Percentiles rank a stretch among this genome's conserved stretches.
These are phyloP conservation scores for Microcyclosporella mali DNA, from an alignment of 2,329 filamentous ascomycete genomes.

Conservation along the genomic window DNA sequence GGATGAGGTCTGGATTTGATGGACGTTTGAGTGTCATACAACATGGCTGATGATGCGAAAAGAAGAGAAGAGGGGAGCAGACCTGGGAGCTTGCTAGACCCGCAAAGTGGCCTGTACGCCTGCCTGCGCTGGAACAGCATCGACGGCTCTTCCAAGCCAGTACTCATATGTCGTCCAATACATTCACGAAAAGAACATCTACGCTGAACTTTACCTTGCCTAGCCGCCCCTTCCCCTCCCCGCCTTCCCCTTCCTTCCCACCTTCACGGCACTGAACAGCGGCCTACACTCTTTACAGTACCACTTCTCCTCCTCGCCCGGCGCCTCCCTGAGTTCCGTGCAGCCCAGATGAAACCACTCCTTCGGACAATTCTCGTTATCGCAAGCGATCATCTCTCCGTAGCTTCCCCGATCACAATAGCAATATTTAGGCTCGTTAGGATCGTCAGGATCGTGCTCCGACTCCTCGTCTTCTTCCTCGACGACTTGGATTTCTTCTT, in stretches of 20 bases:
- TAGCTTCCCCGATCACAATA: slow-evolving; percentile 60
- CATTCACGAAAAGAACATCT: too few relatives aligned
- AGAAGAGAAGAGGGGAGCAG: too few relatives aligned
- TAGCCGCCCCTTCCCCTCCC: slow-evolving; percentile 15
- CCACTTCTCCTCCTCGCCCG: slow-evolving; percentile 48
- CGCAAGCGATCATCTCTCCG: slow-evolving; percentile 63
- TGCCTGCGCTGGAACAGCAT: too few relatives aligned
- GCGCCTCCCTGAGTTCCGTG: slow-evolving; percentile 55
- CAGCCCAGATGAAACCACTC: slow-evolving; percentile 65
- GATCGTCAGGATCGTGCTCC: slow-evolving; percentile 41
- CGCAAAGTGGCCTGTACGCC: too few relatives aligned
- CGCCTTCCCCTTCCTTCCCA: slow-evolving; percentile 11
- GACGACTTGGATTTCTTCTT: slow-evolving; percentile 8
- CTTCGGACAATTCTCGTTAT: slow-evolving; percentile 57
- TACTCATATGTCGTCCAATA: too few relatives aligned
- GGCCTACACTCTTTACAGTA: slow-evolving; percentile 48
- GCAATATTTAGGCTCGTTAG: slow-evolving; percentile 56
- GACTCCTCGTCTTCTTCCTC: slow-evolving; percentile 27
- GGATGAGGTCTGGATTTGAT: too few relatives aligned
- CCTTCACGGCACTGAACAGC: slow-evolving; percentile 4
- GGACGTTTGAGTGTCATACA: too few relatives aligned
- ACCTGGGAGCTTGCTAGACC: too few relatives aligned
- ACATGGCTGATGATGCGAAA: too few relatives aligned
- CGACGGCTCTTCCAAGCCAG: too few relatives aligned
- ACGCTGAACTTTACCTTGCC: too few relatives aligned